Evolutionary conservation across 805 yeast species (phyloP).

Genomic region (Lachancea dasiensis): DNA sequence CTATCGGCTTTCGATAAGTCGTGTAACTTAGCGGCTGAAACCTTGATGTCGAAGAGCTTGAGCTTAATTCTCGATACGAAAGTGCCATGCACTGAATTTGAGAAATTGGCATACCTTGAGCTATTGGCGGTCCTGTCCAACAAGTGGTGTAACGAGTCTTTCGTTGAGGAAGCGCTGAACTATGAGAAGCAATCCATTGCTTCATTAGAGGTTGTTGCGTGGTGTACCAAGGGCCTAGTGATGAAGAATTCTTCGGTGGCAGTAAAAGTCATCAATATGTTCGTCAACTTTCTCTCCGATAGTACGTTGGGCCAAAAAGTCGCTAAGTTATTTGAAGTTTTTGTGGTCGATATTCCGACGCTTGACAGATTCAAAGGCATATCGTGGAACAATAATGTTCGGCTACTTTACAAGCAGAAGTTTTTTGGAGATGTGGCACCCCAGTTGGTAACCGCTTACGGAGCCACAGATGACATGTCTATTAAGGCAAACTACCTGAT

Average conservation of each 20-base stretch:
- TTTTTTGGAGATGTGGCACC: conserved; percentile 60
- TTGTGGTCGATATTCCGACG: conserved; percentile 61
- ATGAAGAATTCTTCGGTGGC: conserved; percentile 46
- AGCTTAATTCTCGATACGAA: conserved; percentile 6
- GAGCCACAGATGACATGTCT: conserved; percentile 20
- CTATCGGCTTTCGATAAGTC: conserved; percentile 48
- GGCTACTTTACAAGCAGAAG: conserved; percentile 73
- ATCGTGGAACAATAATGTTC: conserved; percentile 49
- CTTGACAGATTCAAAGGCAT: conserved; percentile 44
- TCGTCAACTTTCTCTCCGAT: conserved; percentile 35
- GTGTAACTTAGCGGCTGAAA: conserved; percentile 19
- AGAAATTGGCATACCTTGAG: conserved; percentile 26
- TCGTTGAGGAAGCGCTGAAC: conserved; percentile 12
- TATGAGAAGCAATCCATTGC: conserved; percentile 16
- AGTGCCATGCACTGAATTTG: conserved; percentile 12
- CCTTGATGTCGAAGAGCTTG: conserved; percentile 6
- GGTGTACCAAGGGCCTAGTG: conserved; percentile 69
- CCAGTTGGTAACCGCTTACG: conserved; percentile 44
- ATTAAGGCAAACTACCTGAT: conserved; percentile 50
- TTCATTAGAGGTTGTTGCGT: conserved; percentile 50
- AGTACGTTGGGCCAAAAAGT: conserved; percentile 33
- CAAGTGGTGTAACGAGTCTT: conserved; percentile 25
- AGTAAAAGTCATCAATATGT: conserved; percentile 29
- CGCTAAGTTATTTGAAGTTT: conserved; percentile 55
- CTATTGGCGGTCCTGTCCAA: conserved; percentile 24